Evolutionary conservation across 305 asterid genomes (phyloP), one percentile per base, ranked within the genome.

Genomic region (Rubia tinctorum): DNA sequence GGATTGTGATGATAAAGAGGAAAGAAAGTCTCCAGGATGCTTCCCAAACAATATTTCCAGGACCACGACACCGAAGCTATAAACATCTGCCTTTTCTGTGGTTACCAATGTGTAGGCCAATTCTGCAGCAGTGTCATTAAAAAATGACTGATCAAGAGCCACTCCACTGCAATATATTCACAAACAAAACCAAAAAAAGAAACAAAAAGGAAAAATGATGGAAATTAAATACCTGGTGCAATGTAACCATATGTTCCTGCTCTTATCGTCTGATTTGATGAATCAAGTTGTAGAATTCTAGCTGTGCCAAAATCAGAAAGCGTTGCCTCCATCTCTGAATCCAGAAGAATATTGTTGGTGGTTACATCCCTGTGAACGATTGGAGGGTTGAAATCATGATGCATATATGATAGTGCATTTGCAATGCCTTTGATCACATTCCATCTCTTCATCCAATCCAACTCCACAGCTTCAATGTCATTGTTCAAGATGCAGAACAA

Each of bases 191-290:
- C 6, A 49, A 15, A 51, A 3, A 5, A 49, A 49, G 2, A 1
- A 18, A 0, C 1, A 5, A 0, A 6, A 6, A 1, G 4, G 8
- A 1, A 4, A 59, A 23, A 2, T 20, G 6, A 59, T 8, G 3
- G 37, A 8, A 56, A 56, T 18, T 4, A 2, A 20, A 20, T 79
- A 76, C 83, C 86, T 68, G 84, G 88, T 51, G 88, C 88, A 58
- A 81, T 77, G 59, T 82, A 84, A 84, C 86, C 86, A 69, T 44
- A 80, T 13, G 88, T 82, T 40, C 84, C 83, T 3, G 77, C 86
- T 15, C 78, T 77, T 14, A 69, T 17, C 5, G 81, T 79, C 72
- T 77, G 73, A 58, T 84, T 73, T 22, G 78, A 73, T 9, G 84
- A 75, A 18, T 80, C 68, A 25, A 13, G 66, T 11, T 68, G 58